phyloP scores from a whole-genome alignment of 352 stramenopile species.

The Thraustochytrium sp. region DNA sequence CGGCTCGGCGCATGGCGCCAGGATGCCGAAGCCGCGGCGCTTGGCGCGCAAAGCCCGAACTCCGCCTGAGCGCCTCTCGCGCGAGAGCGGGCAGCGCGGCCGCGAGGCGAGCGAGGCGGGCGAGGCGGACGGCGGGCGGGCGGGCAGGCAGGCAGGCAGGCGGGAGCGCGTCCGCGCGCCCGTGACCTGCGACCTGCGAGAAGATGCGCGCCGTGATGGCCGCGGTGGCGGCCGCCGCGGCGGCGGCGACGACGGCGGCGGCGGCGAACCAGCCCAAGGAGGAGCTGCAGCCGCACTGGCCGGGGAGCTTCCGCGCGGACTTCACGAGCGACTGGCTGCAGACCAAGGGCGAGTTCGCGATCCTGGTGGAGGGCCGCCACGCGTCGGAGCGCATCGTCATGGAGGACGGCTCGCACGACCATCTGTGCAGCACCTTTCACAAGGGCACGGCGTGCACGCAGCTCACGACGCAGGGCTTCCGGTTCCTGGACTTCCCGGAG shows the following conservation, averaged over 20 bases:
- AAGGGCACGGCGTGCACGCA: slow-evolving; percentile 4
- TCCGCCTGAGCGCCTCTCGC: too few species aligned
- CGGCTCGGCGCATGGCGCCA: too few species aligned
- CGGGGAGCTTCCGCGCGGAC: neutral
- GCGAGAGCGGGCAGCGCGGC: too few species aligned
- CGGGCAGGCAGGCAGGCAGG: too few species aligned
- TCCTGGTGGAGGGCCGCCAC: neutral
- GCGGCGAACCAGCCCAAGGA: neutral
- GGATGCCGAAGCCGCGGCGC: too few species aligned
- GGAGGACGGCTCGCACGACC: slow-evolving; percentile 2
- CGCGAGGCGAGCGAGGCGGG: too few species aligned
- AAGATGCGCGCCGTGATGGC: too few species aligned
- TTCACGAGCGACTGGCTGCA: slow-evolving; percentile 5
- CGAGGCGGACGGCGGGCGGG: too few species aligned
- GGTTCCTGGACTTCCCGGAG: neutral
- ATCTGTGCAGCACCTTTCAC: slow-evolving; percentile 35
- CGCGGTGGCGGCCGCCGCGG: neutral
- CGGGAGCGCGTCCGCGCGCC: too few species aligned
- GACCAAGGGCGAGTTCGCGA: neutral
- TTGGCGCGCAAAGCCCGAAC: too few species aligned
- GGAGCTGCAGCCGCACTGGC: neutral
- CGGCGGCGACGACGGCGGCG: neutral
- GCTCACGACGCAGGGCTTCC: neutral
- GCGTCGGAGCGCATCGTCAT: neutral
- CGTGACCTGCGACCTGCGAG: too few species aligned